Evolutionary conservation across 1,284 basidiomycete genomes (phyloP).

Genomic region (Puccinia triticina): DNA sequence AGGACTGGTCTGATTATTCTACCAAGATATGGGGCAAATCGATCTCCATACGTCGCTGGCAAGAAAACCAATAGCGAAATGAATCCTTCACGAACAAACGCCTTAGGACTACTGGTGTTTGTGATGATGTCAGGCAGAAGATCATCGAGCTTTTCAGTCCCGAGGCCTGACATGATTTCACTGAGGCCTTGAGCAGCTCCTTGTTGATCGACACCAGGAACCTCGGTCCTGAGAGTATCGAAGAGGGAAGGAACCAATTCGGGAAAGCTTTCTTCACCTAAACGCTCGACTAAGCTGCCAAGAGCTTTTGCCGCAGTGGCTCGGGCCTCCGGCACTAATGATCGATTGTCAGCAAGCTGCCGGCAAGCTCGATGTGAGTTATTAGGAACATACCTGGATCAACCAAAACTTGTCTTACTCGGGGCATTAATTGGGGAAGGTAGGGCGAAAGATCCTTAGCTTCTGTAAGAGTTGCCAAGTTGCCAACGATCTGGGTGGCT

Average conservation of each 20-base stretch:
- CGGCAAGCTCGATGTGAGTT: constrained; percentile 62
- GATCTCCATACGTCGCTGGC: constrained; percentile 90
- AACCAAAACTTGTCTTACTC: constrained; percentile 88
- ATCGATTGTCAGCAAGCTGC: neutral
- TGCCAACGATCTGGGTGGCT: constrained; percentile 94
- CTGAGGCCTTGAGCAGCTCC: constrained; percentile 97
- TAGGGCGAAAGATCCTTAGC: constrained; percentile 97
- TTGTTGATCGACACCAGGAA: constrained; percentile 89
- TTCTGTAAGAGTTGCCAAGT: constrained; percentile 80
- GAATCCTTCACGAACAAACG: constrained; percentile 95
- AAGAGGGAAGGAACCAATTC: constrained; percentile 90
- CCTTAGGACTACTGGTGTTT: constrained; percentile 83
- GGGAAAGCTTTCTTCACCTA: constrained; percentile 94
- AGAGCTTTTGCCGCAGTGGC: constrained; percentile 96
- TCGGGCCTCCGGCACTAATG: constrained; percentile 85
- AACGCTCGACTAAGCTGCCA: constrained; percentile 92
- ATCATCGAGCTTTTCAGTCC: constrained; percentile 94
- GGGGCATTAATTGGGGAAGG: constrained; percentile 79
- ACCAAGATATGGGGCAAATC: constrained; percentile 93
- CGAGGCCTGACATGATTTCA: constrained; percentile 91
- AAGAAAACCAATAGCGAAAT: constrained; percentile 96
- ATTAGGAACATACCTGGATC: constrained; percentile 54
- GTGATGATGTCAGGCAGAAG: constrained; percentile 90
- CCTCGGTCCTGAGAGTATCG: constrained; percentile 86
- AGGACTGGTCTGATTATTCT: constrained; percentile 94